Percentiles rank a stretch among this genome's conserved stretches.
Evolutionary conservation across 441 rosid genomes (phyloP).

Genomic region (Populus hybrid): DNA sequence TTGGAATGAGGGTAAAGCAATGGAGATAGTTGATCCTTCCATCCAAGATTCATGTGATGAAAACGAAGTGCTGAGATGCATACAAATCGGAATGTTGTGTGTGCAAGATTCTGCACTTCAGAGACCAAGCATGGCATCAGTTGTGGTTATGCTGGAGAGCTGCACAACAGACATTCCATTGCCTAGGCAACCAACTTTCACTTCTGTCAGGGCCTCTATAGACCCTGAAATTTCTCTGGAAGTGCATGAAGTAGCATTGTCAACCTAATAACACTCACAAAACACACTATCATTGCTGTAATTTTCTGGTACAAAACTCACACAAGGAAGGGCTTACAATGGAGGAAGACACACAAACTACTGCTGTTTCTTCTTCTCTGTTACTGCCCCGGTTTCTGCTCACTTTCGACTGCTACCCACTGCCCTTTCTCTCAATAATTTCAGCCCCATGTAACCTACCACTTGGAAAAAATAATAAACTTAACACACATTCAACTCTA

Average conservation of each 20-base stretch:
- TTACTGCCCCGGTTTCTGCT: no score
- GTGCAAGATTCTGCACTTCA: conserved; percentile 48
- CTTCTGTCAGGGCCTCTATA: conserved; percentile 40
- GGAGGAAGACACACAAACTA: no score
- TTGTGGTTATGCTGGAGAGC: conserved; percentile 36
- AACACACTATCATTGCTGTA: no score
- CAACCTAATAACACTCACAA: conserved; percentile 12
- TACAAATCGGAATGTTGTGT: conserved; percentile 45
- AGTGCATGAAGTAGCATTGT: conserved; percentile 26
- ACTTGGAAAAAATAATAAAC: no score
- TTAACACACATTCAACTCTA: no score
- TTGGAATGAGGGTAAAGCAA: conserved; percentile 34
- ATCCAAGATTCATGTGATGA: conserved; percentile 22
- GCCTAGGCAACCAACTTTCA: conserved; percentile 42
- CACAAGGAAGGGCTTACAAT: no score
- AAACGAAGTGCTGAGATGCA: conserved; percentile 33
- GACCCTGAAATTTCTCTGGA: conserved; percentile 28
- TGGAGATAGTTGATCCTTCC: conserved; percentile 31
- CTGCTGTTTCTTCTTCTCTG: no score
- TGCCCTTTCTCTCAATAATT: no score
- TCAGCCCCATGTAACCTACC: no score
- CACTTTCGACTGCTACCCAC: no score
- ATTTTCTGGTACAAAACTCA: no score
- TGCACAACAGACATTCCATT: conserved; percentile 21
- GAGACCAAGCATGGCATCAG: conserved; percentile 47